phyloP scores from a whole-genome alignment of 768 basidiomycete genomes.

The Trichaptum fuscoviolaceum region DNA sequence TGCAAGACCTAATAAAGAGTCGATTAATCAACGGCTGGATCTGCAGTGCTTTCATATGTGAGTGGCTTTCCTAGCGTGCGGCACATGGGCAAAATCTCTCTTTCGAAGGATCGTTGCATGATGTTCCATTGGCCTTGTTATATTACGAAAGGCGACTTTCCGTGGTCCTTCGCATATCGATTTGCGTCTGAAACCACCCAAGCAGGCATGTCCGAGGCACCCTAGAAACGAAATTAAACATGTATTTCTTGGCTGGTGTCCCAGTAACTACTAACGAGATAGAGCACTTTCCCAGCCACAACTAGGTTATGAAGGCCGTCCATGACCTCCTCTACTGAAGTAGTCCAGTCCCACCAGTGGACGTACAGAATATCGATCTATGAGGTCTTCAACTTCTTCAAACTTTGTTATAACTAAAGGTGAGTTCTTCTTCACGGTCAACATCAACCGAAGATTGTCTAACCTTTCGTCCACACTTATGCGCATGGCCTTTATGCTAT shows the following conservation, averaged over 20 bases:
- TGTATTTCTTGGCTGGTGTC: too few species aligned
- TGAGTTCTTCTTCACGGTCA: too few species aligned
- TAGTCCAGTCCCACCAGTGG: conserved; percentile 49
- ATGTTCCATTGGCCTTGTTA: conserved; percentile 24
- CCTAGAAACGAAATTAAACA: conserved; percentile 22
- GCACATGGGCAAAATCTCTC: conserved; percentile 26
- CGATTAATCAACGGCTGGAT: conserved; percentile 10
- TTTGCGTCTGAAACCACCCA: conserved; percentile 22
- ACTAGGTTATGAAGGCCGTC: conserved; percentile 47
- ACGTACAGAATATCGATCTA: conserved; percentile 45
- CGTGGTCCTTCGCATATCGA: conserved; percentile 25
- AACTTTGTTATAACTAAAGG: conserved; percentile 3
- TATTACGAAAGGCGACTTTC: conserved; percentile 27
- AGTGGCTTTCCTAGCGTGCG: conserved; percentile 3
- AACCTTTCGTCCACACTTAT: conserved; percentile 37
- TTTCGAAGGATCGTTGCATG: conserved; percentile 25
- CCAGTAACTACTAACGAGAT: conserved; percentile 22
- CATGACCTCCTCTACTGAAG: conserved; percentile 54
- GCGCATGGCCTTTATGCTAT: conserved; percentile 39
- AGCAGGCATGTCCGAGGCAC: conserved; percentile 16
- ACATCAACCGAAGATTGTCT: conserved; percentile 32
- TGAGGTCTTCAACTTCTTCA: conserved; percentile 44
- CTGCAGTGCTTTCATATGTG: background rate
- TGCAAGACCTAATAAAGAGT: conserved; percentile 18
- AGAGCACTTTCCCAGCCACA: conserved; percentile 43